Percentiles rank a stretch among this genome's conserved stretches.
phyloP scores from a whole-genome alignment of 2,329 filamentous ascomycete species.

The Triangularia setosa region DNA sequence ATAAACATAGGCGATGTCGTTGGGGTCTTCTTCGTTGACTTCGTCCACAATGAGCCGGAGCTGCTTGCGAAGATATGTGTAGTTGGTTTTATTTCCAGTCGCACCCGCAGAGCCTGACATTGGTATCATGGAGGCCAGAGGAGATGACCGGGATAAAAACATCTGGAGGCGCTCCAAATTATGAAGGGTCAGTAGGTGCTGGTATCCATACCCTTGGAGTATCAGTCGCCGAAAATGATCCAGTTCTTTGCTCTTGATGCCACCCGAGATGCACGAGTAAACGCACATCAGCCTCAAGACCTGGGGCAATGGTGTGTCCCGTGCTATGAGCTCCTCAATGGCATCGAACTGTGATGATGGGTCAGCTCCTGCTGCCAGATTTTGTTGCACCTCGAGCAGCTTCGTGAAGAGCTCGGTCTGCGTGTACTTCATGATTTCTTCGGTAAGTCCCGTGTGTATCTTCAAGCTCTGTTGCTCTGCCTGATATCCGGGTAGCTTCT shows the following conservation, averaged over 20 bases:
- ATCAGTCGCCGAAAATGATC: conserved; percentile 86
- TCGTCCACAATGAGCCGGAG: conserved; percentile 91
- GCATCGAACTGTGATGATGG: conserved; percentile 83
- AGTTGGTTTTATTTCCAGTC: conserved; percentile 77
- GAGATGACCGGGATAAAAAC: conserved; percentile 71
- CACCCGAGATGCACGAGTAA: conserved; percentile 85
- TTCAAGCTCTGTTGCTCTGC: conserved; percentile 91
- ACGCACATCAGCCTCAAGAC: conserved; percentile 83
- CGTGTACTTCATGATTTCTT: conserved; percentile 93
- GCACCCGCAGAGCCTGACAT: conserved; percentile 58
- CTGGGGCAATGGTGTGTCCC: conserved; percentile 74
- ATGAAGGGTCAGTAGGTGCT: conserved; percentile 86
- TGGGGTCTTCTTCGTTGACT: conserved; percentile 89
- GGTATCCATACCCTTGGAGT: conserved; percentile 89
- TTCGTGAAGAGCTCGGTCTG: conserved; percentile 84
- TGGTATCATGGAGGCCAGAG: conserved; percentile 76
- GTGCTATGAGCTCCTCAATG: conserved; percentile 91
- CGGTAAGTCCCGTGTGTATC: conserved; percentile 84
- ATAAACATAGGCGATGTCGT: conserved; percentile 97
- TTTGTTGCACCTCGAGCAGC: conserved; percentile 90
- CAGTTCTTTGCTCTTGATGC: conserved; percentile 81
- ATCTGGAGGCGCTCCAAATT: conserved; percentile 87
- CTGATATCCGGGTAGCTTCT: conserved; percentile 85
- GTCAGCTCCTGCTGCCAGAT: conserved; percentile 85
- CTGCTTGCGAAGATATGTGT: conserved; percentile 79